Evolutionary conservation across 306 rosid genomes (phyloP), one percentile per base, ranked within the genome.

Genomic region (Carpinus fangiana): DNA sequence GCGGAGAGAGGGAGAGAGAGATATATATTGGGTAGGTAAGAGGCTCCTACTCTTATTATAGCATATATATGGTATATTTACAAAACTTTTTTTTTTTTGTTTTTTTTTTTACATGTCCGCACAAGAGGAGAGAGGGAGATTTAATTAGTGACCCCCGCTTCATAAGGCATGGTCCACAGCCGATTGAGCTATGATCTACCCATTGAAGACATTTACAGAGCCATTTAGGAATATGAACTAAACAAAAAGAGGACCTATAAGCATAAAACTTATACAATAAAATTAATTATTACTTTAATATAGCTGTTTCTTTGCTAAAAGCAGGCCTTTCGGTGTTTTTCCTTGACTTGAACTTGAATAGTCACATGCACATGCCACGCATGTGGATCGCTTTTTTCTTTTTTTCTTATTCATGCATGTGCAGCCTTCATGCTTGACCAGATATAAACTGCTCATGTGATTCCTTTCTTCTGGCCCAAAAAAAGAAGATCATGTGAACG

Each of bases 321-420:
- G 68, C 43, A 9, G 26, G 43, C 43, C 68, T 12, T 5, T 4
- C 8, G 38, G n/a, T 5, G 6, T 5, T 16, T 41, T 31, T 47
- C 45, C 71, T 68, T 54, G 74, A 55, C 43, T 77, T 26, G 59
- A 17, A 18, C 9, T 5, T 57, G 70, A 56, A 41, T 16, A 70
- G 70, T 34, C 70, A 48, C 74, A 77, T 66, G 80, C 51, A 66
- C 38, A n/a, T 53, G 79, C 4, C 73, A 38, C 52, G 31, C 46
- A 77, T 36, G 31, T 59, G 65, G 18, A 18, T 1, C 8, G 0
- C 54, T 4, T 12, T 1, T 50, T 3, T 10, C 2, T 34, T 16
- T 1, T 12, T 21, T 28, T 61, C 68, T 61, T 28, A 38, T 48
- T 18, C 23, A 34, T 16, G 31, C 68, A 76, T 20, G 79, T 62